Conservation (phyloP, 371 early-diverging fungal species). For the Syncephalastrum sp. region DNA sequence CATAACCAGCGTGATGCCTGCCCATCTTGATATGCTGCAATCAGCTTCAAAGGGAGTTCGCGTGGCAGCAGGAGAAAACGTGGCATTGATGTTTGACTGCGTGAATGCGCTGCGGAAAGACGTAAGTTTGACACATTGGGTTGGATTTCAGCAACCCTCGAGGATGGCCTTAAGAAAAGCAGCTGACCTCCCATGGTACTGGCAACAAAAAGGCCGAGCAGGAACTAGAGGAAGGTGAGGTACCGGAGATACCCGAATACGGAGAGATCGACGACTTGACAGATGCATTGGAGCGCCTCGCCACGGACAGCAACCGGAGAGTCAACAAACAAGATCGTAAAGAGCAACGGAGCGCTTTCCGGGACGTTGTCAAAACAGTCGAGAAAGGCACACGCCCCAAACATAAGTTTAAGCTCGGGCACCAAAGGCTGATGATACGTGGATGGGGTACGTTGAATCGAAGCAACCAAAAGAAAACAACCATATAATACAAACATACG, state of each 20-base stretch:
- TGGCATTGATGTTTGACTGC: constrained; percentile 66
- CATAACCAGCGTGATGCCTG: constrained; percentile 26
- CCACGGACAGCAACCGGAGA: constrained; percentile 55
- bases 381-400: constrained; percentile 44
- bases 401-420: constrained; percentile 41
- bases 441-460: constrained; percentile 38
- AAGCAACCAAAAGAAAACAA: background rate
- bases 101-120: background rate
- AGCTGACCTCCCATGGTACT: background rate
- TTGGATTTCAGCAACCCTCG: background rate
- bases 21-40: constrained; percentile 52
- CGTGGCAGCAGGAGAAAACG: constrained; percentile 70
- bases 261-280: constrained; percentile 54
- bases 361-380: constrained; percentile 62
- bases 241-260: constrained; percentile 33
- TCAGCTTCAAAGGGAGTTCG: constrained; percentile 60
- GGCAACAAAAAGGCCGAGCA: constrained; percentile 17
- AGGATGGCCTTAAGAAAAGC: background rate
- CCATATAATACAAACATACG: background rate
- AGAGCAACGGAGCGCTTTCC: constrained; percentile 61
- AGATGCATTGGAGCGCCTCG: constrained; percentile 47
- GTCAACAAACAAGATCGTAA: constrained; percentile 62
- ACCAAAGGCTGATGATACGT: constrained; percentile 31
- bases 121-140: background rate
- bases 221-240: constrained; percentile 36